Conservation (phyloP, 768 basidiomycete species). For the Collybiopsis confluens region DNA sequence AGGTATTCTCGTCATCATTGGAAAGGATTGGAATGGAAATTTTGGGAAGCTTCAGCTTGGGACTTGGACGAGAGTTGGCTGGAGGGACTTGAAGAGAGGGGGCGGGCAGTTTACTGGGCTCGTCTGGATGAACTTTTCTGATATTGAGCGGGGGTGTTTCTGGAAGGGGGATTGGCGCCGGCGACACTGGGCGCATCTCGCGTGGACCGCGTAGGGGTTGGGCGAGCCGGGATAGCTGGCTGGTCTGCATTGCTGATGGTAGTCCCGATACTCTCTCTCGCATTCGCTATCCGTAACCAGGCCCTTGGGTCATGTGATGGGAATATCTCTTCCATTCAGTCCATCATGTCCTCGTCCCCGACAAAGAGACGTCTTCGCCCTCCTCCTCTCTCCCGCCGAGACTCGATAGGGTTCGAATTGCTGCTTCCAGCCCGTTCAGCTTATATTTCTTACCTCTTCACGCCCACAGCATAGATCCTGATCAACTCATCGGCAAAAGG, state of each 20-base stretch:
- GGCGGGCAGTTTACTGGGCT: slow-evolving; percentile 25
- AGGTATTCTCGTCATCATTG: slow-evolving; percentile 16
- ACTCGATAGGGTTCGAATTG: slow-evolving; percentile 24
- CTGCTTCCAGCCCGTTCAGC: not conserved
- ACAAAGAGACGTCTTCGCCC: slow-evolving; percentile 21
- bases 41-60: slow-evolving; percentile 19
- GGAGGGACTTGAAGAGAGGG: no score
- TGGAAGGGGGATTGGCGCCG: slow-evolving; percentile 18
- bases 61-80: slow-evolving; percentile 26
- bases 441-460: slow-evolving; percentile 3
- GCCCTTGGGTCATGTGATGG: not conserved
- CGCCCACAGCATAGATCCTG: slow-evolving; percentile 34
- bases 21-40: slow-evolving; percentile 26
- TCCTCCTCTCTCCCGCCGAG: slow-evolving; percentile 31
- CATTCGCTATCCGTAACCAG: slow-evolving; percentile 6
- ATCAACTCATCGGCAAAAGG: slow-evolving; percentile 39
- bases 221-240: slow-evolving; percentile 15
- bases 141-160: slow-evolving; percentile 26
- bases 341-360: slow-evolving; percentile 8
- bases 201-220: slow-evolving; percentile 22
- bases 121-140: slow-evolving; percentile 20
- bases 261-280: not conserved
- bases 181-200: slow-evolving; percentile 12
- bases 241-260: slow-evolving; percentile 12
- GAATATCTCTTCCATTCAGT: slow-evolving; percentile 6